Conservation (phyloP, 2,329 filamentous ascomycete genomes). For the Colletotrichum sp. region DNA sequence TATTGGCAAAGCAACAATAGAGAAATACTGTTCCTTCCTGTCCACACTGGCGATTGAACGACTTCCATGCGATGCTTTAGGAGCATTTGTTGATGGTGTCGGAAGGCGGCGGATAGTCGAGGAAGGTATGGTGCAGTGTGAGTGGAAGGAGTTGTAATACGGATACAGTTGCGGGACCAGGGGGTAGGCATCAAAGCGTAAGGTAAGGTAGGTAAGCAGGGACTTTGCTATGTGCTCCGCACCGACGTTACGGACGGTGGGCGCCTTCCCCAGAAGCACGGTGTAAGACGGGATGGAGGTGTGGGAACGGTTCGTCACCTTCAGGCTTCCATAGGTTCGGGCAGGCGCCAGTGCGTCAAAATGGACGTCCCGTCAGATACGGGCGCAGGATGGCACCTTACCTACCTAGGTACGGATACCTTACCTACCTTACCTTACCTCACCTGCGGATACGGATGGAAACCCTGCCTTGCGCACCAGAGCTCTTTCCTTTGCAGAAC, state of each 20-base stretch:
- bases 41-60: background rate
- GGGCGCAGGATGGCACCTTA: background rate
- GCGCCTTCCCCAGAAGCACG: background rate
- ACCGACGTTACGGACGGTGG: background rate
- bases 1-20: background rate
- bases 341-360: background rate
- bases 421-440: background rate
- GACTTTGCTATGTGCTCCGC: background rate
- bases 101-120: background rate
- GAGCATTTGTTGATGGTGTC: background rate
- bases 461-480: background rate
- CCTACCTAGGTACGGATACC: background rate
- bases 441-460: background rate
- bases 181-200: background rate
- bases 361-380: background rate
- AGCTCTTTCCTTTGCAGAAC: background rate
- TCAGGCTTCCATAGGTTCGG: background rate
- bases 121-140: background rate
- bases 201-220: background rate
- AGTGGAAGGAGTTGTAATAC: background rate
- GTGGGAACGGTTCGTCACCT: background rate
- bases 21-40: background rate
- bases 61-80: background rate
- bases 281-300: background rate
- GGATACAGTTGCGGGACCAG: background rate